phyloP scores from a whole-genome alignment of 306 rosid species.

The Oxytropis ochrocephala region DNA sequence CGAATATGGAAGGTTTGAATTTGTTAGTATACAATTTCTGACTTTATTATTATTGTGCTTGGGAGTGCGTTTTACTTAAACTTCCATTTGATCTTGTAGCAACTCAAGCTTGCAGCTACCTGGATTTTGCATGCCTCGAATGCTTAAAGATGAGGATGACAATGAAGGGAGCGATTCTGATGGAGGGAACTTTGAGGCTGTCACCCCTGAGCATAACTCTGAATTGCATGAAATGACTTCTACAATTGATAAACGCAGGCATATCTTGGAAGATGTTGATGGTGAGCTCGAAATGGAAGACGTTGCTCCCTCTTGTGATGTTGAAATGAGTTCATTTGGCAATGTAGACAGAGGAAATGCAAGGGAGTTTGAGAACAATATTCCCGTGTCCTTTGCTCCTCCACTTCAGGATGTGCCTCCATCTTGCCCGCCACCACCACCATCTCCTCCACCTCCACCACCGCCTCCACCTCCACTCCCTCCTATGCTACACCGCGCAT shows the following conservation, averaged over 20 bases:
- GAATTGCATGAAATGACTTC: slow-evolving; percentile 42
- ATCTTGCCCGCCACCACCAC: slow-evolving; percentile 66
- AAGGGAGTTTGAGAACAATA: slow-evolving; percentile 37
- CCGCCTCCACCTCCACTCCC: slow-evolving; percentile 29
- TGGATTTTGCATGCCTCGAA: slow-evolving; percentile 89
- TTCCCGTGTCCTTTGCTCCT: slow-evolving; percentile 35
- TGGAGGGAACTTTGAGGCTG: slow-evolving; percentile 89
- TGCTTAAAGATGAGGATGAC: slow-evolving; percentile 79
- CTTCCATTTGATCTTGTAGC: slow-evolving; percentile 42
- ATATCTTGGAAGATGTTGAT: slow-evolving; percentile 92
- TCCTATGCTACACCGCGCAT: slow-evolving; percentile 21
- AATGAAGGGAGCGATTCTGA: slow-evolving; percentile 93
- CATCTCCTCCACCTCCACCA: slow-evolving; percentile 68
- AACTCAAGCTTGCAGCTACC: slow-evolving; percentile 92
- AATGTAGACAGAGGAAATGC: slow-evolving; percentile 32
- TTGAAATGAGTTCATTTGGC: slow-evolving; percentile 43
- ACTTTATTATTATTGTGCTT: not conserved
- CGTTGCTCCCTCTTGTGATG: slow-evolving; percentile 78
- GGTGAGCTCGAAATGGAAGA: slow-evolving; percentile 99
- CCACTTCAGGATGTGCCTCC: slow-evolving; percentile 52
- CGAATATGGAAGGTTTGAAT: slow-evolving; percentile 96
- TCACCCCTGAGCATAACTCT: slow-evolving; percentile 80
- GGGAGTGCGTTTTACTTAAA: slow-evolving; percentile 6
- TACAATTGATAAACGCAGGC: slow-evolving; percentile 61
- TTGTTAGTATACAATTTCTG: not conserved